Base-by-base conservation (phyloP, 495 filamentous ascomycete species). In the Monascus purpureus region DNA sequence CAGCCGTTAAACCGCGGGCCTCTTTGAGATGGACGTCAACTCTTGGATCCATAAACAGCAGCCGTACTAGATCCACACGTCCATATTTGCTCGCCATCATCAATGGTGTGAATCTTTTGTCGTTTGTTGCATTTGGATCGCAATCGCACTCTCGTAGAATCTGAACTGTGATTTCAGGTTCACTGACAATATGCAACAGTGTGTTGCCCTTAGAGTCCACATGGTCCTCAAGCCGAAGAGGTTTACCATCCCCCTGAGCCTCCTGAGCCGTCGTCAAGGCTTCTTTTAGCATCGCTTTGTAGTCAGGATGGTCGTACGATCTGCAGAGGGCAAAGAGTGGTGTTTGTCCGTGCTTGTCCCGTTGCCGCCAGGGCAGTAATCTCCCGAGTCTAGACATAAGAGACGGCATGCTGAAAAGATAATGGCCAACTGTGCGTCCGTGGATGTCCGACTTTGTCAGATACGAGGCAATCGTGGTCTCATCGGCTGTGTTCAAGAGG, bases 81-180 rank as follows among this genome's bases (percentile, higher is more conserved):
- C 88, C 90, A 45, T 94, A 99, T 55, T 99, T 99, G 64, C 86
- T 94, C n/a, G 87, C 88, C 35, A 96, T 82, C 92, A 99, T 99
- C 31, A 99, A 61, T 1, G 92, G 74, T 0, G 92, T 99, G 45
- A 96, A 96, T 29, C 68, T 78, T 61, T 85, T 94, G 46, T 96
- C 92, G 45, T 99, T 99, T 0, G 77, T 80, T 1, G 90, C 90
- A 54, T 99, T 99, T 22, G 86, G 82, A 49, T 96, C 85, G 12
- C 83, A 76, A 43, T 99, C 92, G 51, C 86, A 90, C 25, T 77
- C 70, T 32, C 75, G 61, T 2, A 99, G 59, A 15, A 94, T 82
- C 22, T 71, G 70, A 17, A 73, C 38, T 1, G 81, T 82, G 33
- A 96, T 66, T 17, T 76, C 66, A 13, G 83, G 72, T 41, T 96